phyloP scores from a whole-genome alignment of 179 eudicot genomes.

The Dionaea muscipula region DNA sequence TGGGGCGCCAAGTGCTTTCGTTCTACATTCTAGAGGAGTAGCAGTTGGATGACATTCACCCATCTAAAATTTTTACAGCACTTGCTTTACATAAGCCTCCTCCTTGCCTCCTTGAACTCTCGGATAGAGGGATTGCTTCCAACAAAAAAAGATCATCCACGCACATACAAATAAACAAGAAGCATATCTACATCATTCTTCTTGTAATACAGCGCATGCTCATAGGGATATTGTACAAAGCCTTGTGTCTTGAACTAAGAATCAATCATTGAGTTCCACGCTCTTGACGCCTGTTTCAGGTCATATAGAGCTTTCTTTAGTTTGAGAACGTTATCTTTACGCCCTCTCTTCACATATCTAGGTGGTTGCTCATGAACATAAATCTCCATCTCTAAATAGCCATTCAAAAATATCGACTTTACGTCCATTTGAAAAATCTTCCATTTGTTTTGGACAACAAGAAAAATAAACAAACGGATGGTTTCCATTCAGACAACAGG shows the following conservation, averaged over 20 bases:
- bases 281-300: conserved; percentile 4
- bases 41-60: neutral
- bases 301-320: conserved; percentile 3
- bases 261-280: neutral
- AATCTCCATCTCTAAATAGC: neutral
- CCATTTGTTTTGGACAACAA: neutral
- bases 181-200: too few relatives aligned
- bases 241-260: neutral
- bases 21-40: too few relatives aligned
- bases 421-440: conserved; percentile 1
- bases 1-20: too few relatives aligned
- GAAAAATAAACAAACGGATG: neutral
- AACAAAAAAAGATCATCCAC: conserved; percentile 18
- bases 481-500: conserved; percentile 6
- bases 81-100: too few relatives aligned
- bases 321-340: neutral
- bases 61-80: too few relatives aligned
- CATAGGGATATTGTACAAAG: neutral
- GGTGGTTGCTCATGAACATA: neutral
- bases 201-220: neutral
- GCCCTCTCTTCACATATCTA: neutral
- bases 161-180: too few relatives aligned
- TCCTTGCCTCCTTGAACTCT: too few relatives aligned
- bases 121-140: too few relatives aligned
- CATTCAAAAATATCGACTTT: conserved; percentile 6